phyloP scores from a whole-genome alignment of 2,329 filamentous ascomycete genomes.

The Alternaria consortialis region DNA sequence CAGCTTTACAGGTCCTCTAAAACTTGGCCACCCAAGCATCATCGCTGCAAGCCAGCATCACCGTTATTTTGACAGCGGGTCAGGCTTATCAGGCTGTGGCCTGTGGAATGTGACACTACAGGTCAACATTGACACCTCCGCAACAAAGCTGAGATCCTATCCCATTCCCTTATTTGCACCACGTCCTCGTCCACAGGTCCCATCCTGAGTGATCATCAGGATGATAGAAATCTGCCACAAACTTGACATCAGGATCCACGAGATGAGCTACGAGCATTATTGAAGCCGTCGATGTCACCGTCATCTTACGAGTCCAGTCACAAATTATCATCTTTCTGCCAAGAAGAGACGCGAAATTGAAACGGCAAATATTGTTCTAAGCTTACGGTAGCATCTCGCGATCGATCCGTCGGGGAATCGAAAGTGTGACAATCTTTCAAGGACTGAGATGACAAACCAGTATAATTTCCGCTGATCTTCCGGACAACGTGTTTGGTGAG shows the following conservation, averaged over 20 bases:
- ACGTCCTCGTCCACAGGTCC: not conserved
- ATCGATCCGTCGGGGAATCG: not conserved
- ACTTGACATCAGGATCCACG: not conserved
- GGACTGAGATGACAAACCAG: not conserved
- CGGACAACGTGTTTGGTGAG: not conserved
- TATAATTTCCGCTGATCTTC: constrained; percentile 5
- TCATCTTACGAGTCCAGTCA: constrained; percentile 3
- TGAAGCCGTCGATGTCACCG: not conserved
- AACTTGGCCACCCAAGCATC: not conserved
- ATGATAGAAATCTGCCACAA: not conserved
- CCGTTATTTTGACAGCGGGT: constrained; percentile 1
- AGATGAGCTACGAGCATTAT: not conserved
- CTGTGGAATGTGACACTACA: not conserved
- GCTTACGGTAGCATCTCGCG: not conserved
- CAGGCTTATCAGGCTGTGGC: not conserved
- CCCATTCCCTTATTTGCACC: not conserved
- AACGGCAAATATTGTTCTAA: not conserved
- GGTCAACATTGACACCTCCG: not conserved
- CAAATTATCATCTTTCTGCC: not conserved
- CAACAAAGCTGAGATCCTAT: not conserved
- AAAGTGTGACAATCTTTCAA: not conserved
- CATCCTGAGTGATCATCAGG: not conserved
- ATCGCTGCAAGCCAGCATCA: not conserved
- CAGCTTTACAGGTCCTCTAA: not conserved
- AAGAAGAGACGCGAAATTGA: constrained; percentile 6